Base-by-base conservation (phyloP, 164 flowering plant genomes). In the Litsea cubeba region DNA sequence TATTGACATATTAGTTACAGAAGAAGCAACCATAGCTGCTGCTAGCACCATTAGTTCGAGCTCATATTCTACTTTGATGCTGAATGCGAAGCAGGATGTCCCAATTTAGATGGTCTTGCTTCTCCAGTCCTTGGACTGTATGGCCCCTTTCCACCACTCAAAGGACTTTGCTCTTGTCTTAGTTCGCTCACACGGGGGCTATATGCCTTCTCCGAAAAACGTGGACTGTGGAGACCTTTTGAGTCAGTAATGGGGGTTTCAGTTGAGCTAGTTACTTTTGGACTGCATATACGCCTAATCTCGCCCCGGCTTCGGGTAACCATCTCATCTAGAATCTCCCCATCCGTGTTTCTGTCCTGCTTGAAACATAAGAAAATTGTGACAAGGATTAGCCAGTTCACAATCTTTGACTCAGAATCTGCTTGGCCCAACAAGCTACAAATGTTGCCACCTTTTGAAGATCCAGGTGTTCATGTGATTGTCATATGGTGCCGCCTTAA, bases 261-360 rank as follows among this genome's bases (percentile, higher is more conserved):
- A n/a, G 90, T 86, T 51, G 96, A 87, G 80, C 99, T 96, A 70
- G 90, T 89, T 69, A 96, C 75, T 75, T 89, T 96, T 25, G 97
- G 90, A 79, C 99, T 96, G 75, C 81, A 67, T 0, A 77, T 77
- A 12, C 76, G 92, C 74, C 91, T 83, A 57, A 94, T 82, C 82
- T 96, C 99, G n/a, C 98, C 98, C 1, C 99, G 85, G 83, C 97
- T 92, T 82, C 98, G 83, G 5, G 98, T 92, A 7, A 96, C 82
- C 8, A 89, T 82, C 75, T 85, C 97, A 63, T 96, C 99, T 60
- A 94, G 79, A 20, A 94, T 82, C 81, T 96, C 99, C 49, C 87
- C 90, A 62, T 87, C 88, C 17, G 80, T 4, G 62, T 87, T 91
- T 60, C 82, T 77, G 72, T 89, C 95, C 92, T 89, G 87, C 76